Conservation (phyloP, 441 rosid species). For the Populus hybrid region DNA sequence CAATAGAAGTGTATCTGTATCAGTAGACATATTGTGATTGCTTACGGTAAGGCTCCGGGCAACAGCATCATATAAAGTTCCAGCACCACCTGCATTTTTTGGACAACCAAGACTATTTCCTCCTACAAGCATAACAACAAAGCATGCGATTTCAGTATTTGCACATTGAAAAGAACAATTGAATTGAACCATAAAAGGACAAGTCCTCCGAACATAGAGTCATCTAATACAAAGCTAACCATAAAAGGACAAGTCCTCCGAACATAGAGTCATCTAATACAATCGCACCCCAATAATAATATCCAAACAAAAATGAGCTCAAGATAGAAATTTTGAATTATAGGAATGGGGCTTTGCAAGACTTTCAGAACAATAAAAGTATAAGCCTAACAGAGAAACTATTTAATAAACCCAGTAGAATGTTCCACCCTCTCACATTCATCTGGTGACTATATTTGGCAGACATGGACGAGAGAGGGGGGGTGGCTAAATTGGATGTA, state of each 20-base stretch:
- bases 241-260: neutral
- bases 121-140: slow-evolving; percentile 44
- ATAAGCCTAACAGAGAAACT: neutral
- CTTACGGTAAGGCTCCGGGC: slow-evolving; percentile 85
- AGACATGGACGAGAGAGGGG: neutral
- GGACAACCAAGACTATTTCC: slow-evolving; percentile 85
- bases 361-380: neutral
- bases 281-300: neutral
- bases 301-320: neutral
- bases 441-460: neutral
- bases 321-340: neutral
- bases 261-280: neutral
- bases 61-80: slow-evolving; percentile 95
- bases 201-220: too few species aligned
- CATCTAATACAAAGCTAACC: too few species aligned
- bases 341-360: neutral
- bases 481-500: too few species aligned
- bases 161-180: slow-evolving; percentile 3
- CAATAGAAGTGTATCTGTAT: slow-evolving; percentile 92
- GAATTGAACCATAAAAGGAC: too few species aligned
- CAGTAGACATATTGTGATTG: slow-evolving; percentile 84
- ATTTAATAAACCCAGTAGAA: neutral
- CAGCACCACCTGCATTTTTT: slow-evolving; percentile 94
- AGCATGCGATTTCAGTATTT: slow-evolving; percentile 3
- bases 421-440: neutral